These are phyloP conservation scores for Penicillium vulpinum DNA, from an alignment of 2,329 filamentous ascomycete genomes.

Conservation along the genomic window DNA sequence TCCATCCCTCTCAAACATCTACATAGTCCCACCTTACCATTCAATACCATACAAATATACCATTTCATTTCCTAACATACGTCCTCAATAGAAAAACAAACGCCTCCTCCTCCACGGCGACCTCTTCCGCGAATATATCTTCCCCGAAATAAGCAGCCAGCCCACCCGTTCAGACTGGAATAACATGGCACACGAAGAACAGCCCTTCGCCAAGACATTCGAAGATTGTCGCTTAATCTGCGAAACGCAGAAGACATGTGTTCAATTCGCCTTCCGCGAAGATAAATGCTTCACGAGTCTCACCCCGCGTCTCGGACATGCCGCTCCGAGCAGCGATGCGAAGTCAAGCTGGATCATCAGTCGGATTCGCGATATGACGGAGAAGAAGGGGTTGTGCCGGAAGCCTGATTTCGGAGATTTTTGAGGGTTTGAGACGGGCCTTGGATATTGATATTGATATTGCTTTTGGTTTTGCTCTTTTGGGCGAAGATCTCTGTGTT, in stretches of 20 bases:
- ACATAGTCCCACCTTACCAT: not conserved
- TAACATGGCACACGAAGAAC: conserved; percentile 37
- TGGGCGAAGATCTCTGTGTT: no score
- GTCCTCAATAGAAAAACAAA: conserved; percentile 22
- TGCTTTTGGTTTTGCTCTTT: no score
- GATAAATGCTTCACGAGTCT: conserved; percentile 32
- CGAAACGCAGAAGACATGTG: conserved; percentile 26
- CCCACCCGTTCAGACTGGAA: conserved; percentile 34
- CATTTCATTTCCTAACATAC: not conserved
- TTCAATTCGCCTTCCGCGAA: conserved; percentile 35
- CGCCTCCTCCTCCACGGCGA: conserved; percentile 37
- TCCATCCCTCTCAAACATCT: not conserved
- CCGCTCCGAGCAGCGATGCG: conserved; percentile 14
- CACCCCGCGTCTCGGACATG: conserved; percentile 34
- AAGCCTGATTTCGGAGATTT: conserved; percentile 30
- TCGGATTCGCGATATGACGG: conserved; percentile 32
- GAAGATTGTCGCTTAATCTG: conserved; percentile 36
- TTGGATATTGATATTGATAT: not conserved
- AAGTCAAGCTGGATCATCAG: conserved; percentile 36
- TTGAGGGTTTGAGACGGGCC: not conserved
- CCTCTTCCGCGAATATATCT: conserved; percentile 40
- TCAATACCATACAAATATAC: not conserved
- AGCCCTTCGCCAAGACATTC: conserved; percentile 27
- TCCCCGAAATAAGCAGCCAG: conserved; percentile 31
- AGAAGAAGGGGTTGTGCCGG: conserved; percentile 29